Evolutionary conservation across 257 asterid species (phyloP), one percentile per base, ranked within the genome.

Genomic region (Leonotis leonurus): DNA sequence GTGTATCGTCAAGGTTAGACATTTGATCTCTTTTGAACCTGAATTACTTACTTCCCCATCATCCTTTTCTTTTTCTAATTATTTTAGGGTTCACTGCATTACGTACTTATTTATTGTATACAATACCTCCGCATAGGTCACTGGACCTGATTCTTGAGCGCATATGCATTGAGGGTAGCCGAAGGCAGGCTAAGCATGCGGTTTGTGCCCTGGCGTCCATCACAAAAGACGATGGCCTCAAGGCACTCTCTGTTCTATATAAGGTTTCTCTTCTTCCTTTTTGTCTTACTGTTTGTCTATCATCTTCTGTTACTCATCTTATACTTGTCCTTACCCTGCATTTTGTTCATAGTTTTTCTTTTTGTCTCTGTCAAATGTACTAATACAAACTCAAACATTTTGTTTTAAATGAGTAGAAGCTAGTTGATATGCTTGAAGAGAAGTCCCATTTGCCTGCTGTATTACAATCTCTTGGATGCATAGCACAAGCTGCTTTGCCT

Each of bases 101-200:
- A n/a, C n/a, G n/a, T 11, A 5, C 45, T 16, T 11, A 11, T 62
- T 66, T 54, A 56, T 75, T 69, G 70, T 33, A 49, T 64, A 39
- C 30, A 26, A 52, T 72, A 30, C 50, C 50, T 70, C 60, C 67
- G 33, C 65, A 58, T 79, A 93, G 99, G 73, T 85, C 99, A 16
- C 72, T 93, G 69, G 96, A 93, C 83, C 95, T 93, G 60, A 84
- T 90, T 68, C 96, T 93, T 35, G 97, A 93, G 84, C 94, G 99
- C 64, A 85, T 93, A 76, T 93, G 99, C 79, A 76, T 90, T 4
- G 99, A 93, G 86, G 97, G 99, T 77, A 87, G 87, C 74, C 81
- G 97, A 55, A 82, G 97, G 84, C 99, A 90, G 81, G 99, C 99
- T 45, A 93, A 93, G 73, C 90, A 90, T 82, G 92, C 99, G 39